Base-by-base conservation (phyloP, 495 filamentous ascomycete genomes). In the Neurospora sp. region DNA sequence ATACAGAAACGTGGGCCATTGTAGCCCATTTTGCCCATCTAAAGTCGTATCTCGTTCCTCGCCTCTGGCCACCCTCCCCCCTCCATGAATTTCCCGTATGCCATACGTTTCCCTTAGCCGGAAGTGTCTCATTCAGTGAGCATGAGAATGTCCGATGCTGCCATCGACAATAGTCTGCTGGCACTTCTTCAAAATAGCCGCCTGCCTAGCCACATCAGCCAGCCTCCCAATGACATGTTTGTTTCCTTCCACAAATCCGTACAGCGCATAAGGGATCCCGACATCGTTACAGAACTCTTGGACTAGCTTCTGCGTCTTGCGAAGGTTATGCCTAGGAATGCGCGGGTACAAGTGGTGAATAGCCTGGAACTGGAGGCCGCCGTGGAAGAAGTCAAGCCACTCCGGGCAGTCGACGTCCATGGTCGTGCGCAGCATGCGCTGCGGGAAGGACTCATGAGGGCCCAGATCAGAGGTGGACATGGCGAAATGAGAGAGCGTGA, bases 301-400 rank as follows among this genome's bases (percentile, higher is more conserved):
- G 17, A 98, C 92, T 42, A 97, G 85, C 74, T 89, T 90, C 83
- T 97, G 96, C 9, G 93, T 90, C 69, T 85, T 85, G 36, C 96
- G 88, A 69, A 99, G 88, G 82, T 99, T 99, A 77, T 99, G 96
- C 48, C 96, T 87, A 45, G 96, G 96, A 74, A 99, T 93, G n/a
- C 96, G 88, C 15, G 96, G 96, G 78, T 90, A 99, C 21, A 99
- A 85, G 81, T 99, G 96, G 76, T 99, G 96, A 72, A 99, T 92
- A 39, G 92, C 96, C 81, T 99, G 96, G 81, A 98, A 98, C 81
- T 99, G 96, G 78, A 99, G 84, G 42, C 96, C 96, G 21, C 96
- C 96, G 78, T 99, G 96, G 81, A 99, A 89, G 81, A 96, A 99
- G 78, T 99, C 96, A 21, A 99, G 86, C 96, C 96, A 99, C 38